Evolutionary conservation across 768 basidiomycete species (phyloP).

Genomic region (Lyophyllum decastes): DNA sequence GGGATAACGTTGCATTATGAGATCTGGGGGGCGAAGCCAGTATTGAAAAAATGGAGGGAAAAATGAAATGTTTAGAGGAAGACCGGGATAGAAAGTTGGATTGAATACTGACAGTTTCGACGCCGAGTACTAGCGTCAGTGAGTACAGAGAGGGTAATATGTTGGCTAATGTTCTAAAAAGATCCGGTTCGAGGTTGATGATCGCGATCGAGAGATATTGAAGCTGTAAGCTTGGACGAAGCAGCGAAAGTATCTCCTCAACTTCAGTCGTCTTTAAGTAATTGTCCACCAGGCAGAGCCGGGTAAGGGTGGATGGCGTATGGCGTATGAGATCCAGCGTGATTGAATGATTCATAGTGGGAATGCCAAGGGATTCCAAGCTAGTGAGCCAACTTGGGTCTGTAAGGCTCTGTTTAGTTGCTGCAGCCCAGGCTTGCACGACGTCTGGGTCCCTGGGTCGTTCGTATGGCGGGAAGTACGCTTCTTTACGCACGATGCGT

Average conservation of each 20-base stretch:
- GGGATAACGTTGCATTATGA: not conserved
- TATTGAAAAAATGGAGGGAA: not conserved
- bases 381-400: slow-evolving; percentile 4
- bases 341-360: slow-evolving; percentile 14
- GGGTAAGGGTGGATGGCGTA: slow-evolving; percentile 24
- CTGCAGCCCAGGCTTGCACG: slow-evolving; percentile 5
- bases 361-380: slow-evolving; percentile 26
- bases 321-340: slow-evolving; percentile 25
- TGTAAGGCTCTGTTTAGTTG: slow-evolving; percentile 5
- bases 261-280: not conserved
- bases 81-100: not conserved
- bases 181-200: not conserved
- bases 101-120: not conserved
- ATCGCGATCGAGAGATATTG: not conserved
- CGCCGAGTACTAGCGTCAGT: not conserved
- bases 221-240: not conserved
- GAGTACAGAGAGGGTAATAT: not conserved
- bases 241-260: not conserved
- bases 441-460: not conserved
- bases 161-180: not conserved
- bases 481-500: no score
- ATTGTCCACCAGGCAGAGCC: slow-evolving; percentile 19
- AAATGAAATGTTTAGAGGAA: not conserved
- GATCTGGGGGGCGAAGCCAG: not conserved
- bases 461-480: not conserved